A percentile compares a stretch with the other conserved stretches of the same genome.
These are phyloP conservation scores for Chloris gayana DNA, from an alignment of 176 grass and related monocot genomes.

Conservation along the genomic window DNA sequence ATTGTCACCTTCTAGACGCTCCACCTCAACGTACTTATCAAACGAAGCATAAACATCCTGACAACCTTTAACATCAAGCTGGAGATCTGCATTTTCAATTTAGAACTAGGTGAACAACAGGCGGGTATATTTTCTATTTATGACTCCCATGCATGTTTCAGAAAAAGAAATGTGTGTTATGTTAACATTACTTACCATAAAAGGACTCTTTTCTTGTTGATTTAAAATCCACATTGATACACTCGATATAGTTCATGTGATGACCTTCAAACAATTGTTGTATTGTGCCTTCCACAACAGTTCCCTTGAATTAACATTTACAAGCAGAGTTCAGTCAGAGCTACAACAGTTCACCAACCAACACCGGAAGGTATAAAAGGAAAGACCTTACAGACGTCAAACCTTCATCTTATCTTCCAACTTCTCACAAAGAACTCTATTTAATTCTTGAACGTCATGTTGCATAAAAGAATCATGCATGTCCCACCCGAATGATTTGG, in stretches of 20 bases:
- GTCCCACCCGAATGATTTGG: slow-evolving; percentile 98
- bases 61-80: slow-evolving; percentile 98
- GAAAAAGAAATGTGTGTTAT: not conserved
- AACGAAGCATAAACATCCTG: slow-evolving; percentile 96
- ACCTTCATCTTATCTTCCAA: slow-evolving; percentile 99
- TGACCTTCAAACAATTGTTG: slow-evolving; percentile 99
- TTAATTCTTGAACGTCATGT: slow-evolving; percentile 98
- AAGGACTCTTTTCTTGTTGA: slow-evolving; percentile 99
- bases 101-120: slow-evolving; percentile 26
- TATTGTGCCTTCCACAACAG: slow-evolving; percentile 97
- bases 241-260: slow-evolving; percentile 99
- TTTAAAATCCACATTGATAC: slow-evolving; percentile 97
- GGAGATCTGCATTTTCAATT: slow-evolving; percentile 71
- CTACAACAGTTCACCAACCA: slow-evolving; percentile 46
- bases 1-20: slow-evolving; percentile 93
- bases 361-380: slow-evolving; percentile 36
- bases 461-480: slow-evolving; percentile 99
- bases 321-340: slow-evolving; percentile 61
- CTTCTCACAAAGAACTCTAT: slow-evolving; percentile 97
- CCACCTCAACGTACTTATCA: slow-evolving; percentile 98
- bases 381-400: slow-evolving; percentile 81
- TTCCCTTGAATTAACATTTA: slow-evolving; percentile 79
- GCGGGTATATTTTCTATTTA: not conserved
- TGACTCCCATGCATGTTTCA: not conserved
- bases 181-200: slow-evolving; percentile 69